These are phyloP conservation scores for Monilinia polystroma DNA, from an alignment of 2,329 filamentous ascomycete species.

Conservation along the genomic window DNA sequence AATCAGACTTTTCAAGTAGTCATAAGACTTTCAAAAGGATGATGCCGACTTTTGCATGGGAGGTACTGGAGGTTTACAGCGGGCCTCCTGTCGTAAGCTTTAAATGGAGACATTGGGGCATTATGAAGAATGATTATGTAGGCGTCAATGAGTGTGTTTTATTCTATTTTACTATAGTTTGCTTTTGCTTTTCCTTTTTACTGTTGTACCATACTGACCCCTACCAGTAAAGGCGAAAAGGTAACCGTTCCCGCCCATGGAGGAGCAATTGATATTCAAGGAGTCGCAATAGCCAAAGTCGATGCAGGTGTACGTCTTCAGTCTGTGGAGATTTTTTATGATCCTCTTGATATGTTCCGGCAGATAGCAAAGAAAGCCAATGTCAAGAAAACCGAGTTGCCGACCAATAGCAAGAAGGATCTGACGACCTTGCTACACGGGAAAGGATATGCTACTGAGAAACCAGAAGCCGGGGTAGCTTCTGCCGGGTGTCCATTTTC, in stretches of 20 bases:
- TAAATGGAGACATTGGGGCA: conserved; percentile 67
- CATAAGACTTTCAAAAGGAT: conserved; percentile 72
- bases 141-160: conserved; percentile 46
- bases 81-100: conserved; percentile 62
- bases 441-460: conserved; percentile 19
- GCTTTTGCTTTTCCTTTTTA: background rate
- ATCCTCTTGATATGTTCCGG: conserved; percentile 65
- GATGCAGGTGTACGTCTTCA: conserved; percentile 60
- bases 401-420: conserved; percentile 21
- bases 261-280: conserved; percentile 60
- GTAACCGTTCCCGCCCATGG: conserved; percentile 61
- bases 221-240: conserved; percentile 58
- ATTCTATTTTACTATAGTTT: no score
- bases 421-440: conserved; percentile 28
- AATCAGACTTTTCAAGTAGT: conserved; percentile 60
- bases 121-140: conserved; percentile 65
- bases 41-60: conserved; percentile 73
- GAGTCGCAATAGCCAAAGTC: conserved; percentile 60
- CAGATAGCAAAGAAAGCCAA: conserved; percentile 55
- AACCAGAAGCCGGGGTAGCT: background rate
- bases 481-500: conserved; percentile 19
- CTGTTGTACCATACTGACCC: conserved; percentile 20
- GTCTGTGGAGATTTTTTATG: conserved; percentile 63
- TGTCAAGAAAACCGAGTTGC: conserved; percentile 24
- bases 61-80: conserved; percentile 66